These are phyloP conservation scores for Hanseniaspora jakobsenii DNA, from an alignment of 805 yeast genomes.

Conservation along the genomic window DNA sequence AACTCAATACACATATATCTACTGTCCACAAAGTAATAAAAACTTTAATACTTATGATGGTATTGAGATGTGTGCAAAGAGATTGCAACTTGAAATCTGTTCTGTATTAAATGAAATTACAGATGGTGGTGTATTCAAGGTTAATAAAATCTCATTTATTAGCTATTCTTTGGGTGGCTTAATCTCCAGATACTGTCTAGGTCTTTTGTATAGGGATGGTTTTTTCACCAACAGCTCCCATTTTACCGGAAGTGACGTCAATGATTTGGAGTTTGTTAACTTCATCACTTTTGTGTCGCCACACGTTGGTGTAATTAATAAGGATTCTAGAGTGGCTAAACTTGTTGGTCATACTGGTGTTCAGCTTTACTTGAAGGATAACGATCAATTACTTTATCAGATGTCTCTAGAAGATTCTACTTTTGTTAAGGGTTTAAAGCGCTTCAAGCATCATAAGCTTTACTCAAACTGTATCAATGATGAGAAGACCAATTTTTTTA, in stretches of 20 bases:
- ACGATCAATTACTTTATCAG: slow-evolving; percentile 45
- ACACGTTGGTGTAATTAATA: slow-evolving; percentile 54
- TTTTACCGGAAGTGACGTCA: no score
- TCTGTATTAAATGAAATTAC: slow-evolving; percentile 21
- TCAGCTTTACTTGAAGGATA: slow-evolving; percentile 58
- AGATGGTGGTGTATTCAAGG: slow-evolving; percentile 24
- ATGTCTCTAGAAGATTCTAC: slow-evolving; percentile 55
- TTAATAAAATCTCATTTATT: slow-evolving; percentile 56
- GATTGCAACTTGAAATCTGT: slow-evolving; percentile 58
- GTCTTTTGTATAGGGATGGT: slow-evolving; percentile 46
- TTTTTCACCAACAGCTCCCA: slow-evolving; percentile 38
- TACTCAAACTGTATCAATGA: slow-evolving; percentile 74
- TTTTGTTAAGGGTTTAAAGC: slow-evolving; percentile 44
- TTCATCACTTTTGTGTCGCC: slow-evolving; percentile 59
- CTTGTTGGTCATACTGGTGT: slow-evolving; percentile 60
- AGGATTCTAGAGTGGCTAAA: slow-evolving; percentile 52
- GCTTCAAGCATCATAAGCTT: slow-evolving; percentile 42
- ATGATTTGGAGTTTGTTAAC: slow-evolving; percentile 47
- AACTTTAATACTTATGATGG: slow-evolving; percentile 60
- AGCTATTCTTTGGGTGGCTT: slow-evolving; percentile 85
- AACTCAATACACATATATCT: slow-evolving; percentile 42
- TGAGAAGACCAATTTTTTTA: slow-evolving; percentile 72
- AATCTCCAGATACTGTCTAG: slow-evolving; percentile 65
- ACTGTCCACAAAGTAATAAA: not conserved
- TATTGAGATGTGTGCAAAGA: slow-evolving; percentile 67